Evolutionary conservation across 1,284 basidiomycete genomes (phyloP), one percentile per base, ranked within the genome.

Genomic region (Cutaneotrichosporon dermatis): DNA sequence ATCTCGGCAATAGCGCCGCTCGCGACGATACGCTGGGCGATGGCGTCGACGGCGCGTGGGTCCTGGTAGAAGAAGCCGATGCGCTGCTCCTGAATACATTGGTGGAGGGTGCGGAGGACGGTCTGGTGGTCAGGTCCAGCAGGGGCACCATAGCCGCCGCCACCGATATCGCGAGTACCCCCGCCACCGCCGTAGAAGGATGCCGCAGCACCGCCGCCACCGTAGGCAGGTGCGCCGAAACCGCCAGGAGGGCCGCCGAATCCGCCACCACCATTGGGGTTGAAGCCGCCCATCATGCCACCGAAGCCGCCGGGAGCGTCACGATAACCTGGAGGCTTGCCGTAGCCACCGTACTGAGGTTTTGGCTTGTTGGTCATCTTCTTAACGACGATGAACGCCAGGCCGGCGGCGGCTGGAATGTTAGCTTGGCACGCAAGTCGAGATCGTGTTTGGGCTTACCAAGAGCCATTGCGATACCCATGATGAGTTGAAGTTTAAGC

Each of bases 41-140:
- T 76, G 36, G 68, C 70, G 55, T 78, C 75, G 51, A 79, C 69
- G 4, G 67, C 68, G 0, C 76, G 75, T 0, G 73, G 80, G n/a
- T 77, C 79, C 62, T 75, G 79, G 71, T 79, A 81, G 71, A 81
- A 81, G 0, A 74, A 71, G 40, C 70, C 67, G 53, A 80, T 67
- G 41, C 72, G 72, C 74, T 80, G 79, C 69, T 79, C 58, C 56
- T 72, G 66, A 33, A 80, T 79, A 64, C 76, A 77, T 34, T 76
- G 70, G 59, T 73, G 66, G 13, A 79, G 62, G 12, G 67, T 54
- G 16, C 61, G 57, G 16, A 58, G 16, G 9, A 61, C 39, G 12
- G 46, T 41, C 13, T 54, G 15, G 46, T 51, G 44, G 55, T 54
- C 46, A 42, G 59, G 55, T n/a, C 55, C 48, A 5, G 54, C 12